Conservation (phyloP, 2,329 filamentous ascomycete genomes). For the Penicillium sp. region DNA sequence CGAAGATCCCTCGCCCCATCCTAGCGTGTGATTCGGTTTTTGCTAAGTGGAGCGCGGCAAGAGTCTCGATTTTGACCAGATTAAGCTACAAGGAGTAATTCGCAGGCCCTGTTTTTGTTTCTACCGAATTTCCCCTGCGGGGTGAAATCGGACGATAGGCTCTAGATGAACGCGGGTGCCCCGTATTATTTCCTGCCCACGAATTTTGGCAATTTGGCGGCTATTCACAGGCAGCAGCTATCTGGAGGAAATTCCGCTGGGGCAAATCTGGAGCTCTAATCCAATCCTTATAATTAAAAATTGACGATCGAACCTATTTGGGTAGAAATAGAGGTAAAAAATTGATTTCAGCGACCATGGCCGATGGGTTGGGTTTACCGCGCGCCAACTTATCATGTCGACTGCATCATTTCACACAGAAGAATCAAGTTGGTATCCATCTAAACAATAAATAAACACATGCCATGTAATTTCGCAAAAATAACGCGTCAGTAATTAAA, state of each 20-base stretch:
- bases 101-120: background rate
- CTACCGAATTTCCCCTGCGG: background rate
- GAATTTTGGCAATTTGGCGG: background rate
- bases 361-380: conserved; percentile 8
- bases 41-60: conserved; percentile 20
- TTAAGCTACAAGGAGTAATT: background rate
- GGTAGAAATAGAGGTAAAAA: background rate
- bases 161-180: background rate
- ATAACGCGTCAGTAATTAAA: background rate
- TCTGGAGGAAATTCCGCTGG: background rate
- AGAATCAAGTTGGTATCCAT: background rate
- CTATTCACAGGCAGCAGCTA: conserved; percentile 1
- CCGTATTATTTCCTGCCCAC: conserved; percentile 3
- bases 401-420: conserved; percentile 9
- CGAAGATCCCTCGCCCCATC: conserved; percentile 15
- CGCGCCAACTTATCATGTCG: conserved; percentile 15
- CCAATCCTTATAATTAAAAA: background rate
- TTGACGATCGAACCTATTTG: background rate
- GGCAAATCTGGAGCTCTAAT: background rate
- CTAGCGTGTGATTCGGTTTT: conserved; percentile 27
- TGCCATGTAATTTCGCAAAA: background rate
- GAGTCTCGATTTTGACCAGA: conserved; percentile 10
- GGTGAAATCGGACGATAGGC: background rate
- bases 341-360: background rate
- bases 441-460: background rate